A percentile compares a stretch with the other conserved stretches of the same genome.
Evolutionary conservation across 2,329 filamentous ascomycete species (phyloP).

Genomic region (Claviceps citrina): DNA sequence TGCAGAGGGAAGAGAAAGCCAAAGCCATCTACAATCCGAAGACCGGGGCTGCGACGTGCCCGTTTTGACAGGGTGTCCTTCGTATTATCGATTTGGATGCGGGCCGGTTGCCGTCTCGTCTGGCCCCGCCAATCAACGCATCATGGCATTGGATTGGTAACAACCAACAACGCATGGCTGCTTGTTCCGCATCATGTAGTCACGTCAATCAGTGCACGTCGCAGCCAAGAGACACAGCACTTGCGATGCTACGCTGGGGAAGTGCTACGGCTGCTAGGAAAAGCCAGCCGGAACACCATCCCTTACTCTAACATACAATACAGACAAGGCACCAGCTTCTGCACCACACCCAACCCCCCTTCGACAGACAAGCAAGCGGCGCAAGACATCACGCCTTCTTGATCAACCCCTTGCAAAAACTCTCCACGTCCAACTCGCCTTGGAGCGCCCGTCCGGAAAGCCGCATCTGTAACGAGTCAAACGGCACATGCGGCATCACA

Average conservation of each 20-base stretch:
- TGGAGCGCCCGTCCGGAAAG: not conserved
- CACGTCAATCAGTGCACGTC: not conserved
- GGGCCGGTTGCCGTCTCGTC: too few relatives aligned
- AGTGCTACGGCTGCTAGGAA: not conserved
- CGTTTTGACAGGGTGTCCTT: not conserved
- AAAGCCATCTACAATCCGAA: not conserved
- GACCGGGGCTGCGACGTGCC: too few relatives aligned
- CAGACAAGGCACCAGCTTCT: not conserved
- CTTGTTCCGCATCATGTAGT: not conserved
- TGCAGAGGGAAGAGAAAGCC: not conserved
- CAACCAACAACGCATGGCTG: too few relatives aligned
- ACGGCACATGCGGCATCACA: not conserved
- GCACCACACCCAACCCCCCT: not conserved
- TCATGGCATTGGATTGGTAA: too few relatives aligned
- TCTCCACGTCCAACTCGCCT: not conserved
- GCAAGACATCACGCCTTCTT: not conserved
- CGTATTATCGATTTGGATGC: not conserved
- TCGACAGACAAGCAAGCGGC: not conserved
- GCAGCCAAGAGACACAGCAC: not conserved
- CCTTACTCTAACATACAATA: slow-evolving; percentile 1
- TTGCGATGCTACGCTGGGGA: not conserved
- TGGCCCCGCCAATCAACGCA: too few relatives aligned
- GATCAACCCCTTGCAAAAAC: not conserved
- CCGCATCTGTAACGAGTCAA: not conserved
- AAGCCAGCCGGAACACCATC: not conserved